phyloP scores from a whole-genome alignment of 2,329 filamentous ascomycete species.

The Sporothrix variecibatus region DNA sequence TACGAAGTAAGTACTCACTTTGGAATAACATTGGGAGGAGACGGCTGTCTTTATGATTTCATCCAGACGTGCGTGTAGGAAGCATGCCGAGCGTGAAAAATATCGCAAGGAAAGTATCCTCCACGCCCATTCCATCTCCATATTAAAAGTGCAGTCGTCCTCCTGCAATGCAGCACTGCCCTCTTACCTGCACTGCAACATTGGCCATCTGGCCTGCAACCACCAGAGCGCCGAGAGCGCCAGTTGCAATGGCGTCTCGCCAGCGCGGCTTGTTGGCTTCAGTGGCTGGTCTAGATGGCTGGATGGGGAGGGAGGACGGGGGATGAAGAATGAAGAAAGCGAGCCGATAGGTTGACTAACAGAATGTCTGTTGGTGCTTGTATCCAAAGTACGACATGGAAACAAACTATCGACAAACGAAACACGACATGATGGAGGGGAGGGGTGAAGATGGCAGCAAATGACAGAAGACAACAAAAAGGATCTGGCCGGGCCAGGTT shows the following conservation, averaged over 20 bases:
- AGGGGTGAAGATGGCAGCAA: not conserved
- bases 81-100: not conserved
- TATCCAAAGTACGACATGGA: too few species aligned
- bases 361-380: slow-evolving; percentile 1
- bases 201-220: not conserved
- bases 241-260: slow-evolving; percentile 5
- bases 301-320: not conserved
- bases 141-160: not conserved
- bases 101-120: not conserved
- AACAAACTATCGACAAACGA: not conserved
- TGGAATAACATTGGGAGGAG: not conserved
- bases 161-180: slow-evolving; percentile 14
- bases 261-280: not conserved
- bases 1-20: not conserved
- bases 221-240: not conserved
- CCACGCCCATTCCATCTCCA: not conserved
- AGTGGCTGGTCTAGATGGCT: not conserved
- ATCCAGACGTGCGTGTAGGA: not conserved
- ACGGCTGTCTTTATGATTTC: not conserved
- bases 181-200: slow-evolving; percentile 8
- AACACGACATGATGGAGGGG: not conserved
- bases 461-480: not conserved
- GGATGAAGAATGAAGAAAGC: not conserved
- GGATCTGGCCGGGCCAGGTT: not conserved
- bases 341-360: not conserved